Base-by-base conservation (phyloP, 1,284 basidiomycete genomes). In the Sporisorium iseilematis-ciliati region DNA sequence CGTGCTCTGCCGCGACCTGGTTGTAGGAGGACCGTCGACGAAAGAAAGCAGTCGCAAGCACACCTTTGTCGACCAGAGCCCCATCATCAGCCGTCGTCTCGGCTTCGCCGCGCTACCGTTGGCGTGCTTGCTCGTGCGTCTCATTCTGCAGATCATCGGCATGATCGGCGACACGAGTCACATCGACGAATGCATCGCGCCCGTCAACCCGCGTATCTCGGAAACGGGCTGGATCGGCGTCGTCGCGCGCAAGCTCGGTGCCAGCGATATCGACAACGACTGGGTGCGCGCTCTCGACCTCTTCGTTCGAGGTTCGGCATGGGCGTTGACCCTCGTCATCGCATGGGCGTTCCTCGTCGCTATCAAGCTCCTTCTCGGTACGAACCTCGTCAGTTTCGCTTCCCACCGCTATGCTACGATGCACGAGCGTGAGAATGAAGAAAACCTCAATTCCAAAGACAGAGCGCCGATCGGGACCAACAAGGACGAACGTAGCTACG, bases 81-180 rank as follows among this genome's bases (percentile, higher is more conserved):
- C 96, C 1, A 89, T 96, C 11, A 94, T 98, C 33, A 93, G 94
- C 0, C 92, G 96, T 2, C 90, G 97, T 10, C 89, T 99, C 2
- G 97, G 97, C 12, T 97, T 99, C 82, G 92, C 96, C 0, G 91
- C 95, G 0, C 88, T 99, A 20, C 97, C 97, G 0, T 89, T 99
- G 1, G 93, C 94, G 0, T 94, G 94, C 26, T 89, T 99, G 10
- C 91, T 92, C n/a, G 90, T 97, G 65, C 89, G 97, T 31, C 91
- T 99, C 35, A 91, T 91, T 35, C 89, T 91, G 7, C 96, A 98
- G 83, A 93, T 93, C 5, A 75, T 88, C 35, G 87, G 87, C 38
- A 89, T 89, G 88, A 86, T 95, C 46, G 89, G 88, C 21, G 86
- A 87, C 56, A 80, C 70, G 21, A 82, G 84, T 38, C 79, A 83